These are phyloP conservation scores for Trichophyton schoenleinii DNA, from an alignment of 2,329 filamentous ascomycete species.

Conservation along the genomic window DNA sequence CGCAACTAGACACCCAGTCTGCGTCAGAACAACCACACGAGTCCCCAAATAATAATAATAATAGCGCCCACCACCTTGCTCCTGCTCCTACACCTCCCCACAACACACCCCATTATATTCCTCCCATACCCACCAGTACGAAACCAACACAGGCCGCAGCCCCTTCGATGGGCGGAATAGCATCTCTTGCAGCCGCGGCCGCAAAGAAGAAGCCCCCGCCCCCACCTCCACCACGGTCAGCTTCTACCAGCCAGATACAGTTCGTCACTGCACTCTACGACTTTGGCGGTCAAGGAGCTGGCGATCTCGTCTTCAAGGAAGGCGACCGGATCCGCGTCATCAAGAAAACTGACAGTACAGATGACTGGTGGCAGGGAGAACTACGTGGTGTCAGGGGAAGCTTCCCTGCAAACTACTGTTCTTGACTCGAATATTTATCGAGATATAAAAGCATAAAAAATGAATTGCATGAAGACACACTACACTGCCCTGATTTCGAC, in stretches of 20 bases:
- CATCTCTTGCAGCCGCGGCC: slow-evolving; percentile 30
- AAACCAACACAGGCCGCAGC: slow-evolving; percentile 6
- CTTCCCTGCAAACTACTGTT: slow-evolving; percentile 77
- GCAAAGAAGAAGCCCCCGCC: slow-evolving; percentile 66
- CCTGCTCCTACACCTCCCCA: not conserved
- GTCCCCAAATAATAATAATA: not conserved
- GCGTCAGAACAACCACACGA: not conserved
- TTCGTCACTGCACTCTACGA: slow-evolving; percentile 64
- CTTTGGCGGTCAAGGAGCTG: slow-evolving; percentile 56
- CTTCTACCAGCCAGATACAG: slow-evolving; percentile 35
- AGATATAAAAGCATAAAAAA: not conserved
- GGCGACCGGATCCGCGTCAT: slow-evolving; percentile 66
- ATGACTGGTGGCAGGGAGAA: slow-evolving; percentile 85
- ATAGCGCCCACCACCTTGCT: slow-evolving; percentile 3
- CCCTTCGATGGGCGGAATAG: slow-evolving; percentile 28
- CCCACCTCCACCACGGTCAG: slow-evolving; percentile 52
- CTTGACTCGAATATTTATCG: slow-evolving; percentile 17
- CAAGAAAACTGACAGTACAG: slow-evolving; percentile 64
- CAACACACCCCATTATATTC: slow-evolving; percentile 6
- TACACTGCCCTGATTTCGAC: not conserved
- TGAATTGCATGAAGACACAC: not conserved
- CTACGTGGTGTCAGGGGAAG: slow-evolving; percentile 53
- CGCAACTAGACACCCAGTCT: not conserved
- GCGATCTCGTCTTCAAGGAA: slow-evolving; percentile 62
- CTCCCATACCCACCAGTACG: slow-evolving; percentile 3